phyloP scores from a whole-genome alignment of 2,329 filamentous ascomycete species.

The Fusarium praegraminearum region DNA sequence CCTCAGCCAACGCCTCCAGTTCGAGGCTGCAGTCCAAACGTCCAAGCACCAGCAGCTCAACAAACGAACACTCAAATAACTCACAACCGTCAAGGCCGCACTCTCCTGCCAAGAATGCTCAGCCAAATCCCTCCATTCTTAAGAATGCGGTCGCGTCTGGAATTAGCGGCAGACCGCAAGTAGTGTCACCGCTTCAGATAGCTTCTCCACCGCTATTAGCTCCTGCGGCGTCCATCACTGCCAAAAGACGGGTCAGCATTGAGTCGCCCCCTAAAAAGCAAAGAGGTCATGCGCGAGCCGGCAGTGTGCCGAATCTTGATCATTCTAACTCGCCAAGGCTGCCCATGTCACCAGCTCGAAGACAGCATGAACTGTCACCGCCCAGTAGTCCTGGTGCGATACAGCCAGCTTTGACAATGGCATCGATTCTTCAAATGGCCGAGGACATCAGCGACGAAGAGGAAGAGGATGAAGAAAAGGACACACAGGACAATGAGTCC shows the following conservation, averaged over 20 bases:
- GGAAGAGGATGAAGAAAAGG: slow-evolving; percentile 50
- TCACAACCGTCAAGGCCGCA: slow-evolving; percentile 56
- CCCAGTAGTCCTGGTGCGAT: slow-evolving; percentile 50
- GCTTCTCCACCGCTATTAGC: slow-evolving; percentile 55
- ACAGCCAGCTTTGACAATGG: slow-evolving; percentile 61
- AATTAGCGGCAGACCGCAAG: slow-evolving; percentile 47
- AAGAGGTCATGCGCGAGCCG: slow-evolving; percentile 56
- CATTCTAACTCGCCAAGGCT: slow-evolving; percentile 53
- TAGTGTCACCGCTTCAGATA: slow-evolving; percentile 53
- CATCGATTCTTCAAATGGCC: slow-evolving; percentile 67
- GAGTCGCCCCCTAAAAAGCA: slow-evolving; percentile 54
- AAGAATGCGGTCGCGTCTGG: slow-evolving; percentile 34
- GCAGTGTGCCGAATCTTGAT: slow-evolving; percentile 56
- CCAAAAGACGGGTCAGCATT: slow-evolving; percentile 58
- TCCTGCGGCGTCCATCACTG: slow-evolving; percentile 47
- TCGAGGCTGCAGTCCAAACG: slow-evolving; percentile 59
- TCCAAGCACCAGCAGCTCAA: slow-evolving; percentile 52
- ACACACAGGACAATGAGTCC: slow-evolving; percentile 47
- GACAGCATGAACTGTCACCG: slow-evolving; percentile 55
- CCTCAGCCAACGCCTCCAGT: slow-evolving; percentile 60
- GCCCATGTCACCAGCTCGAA: slow-evolving; percentile 48
- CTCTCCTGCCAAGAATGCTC: slow-evolving; percentile 63
- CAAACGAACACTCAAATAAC: slow-evolving; percentile 33
- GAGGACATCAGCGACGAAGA: slow-evolving; percentile 61
- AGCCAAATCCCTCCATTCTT: slow-evolving; percentile 41